Evolutionary conservation across 352 stramenopile species (phyloP).

Genomic region (Elongisporangium anandrum): DNA sequence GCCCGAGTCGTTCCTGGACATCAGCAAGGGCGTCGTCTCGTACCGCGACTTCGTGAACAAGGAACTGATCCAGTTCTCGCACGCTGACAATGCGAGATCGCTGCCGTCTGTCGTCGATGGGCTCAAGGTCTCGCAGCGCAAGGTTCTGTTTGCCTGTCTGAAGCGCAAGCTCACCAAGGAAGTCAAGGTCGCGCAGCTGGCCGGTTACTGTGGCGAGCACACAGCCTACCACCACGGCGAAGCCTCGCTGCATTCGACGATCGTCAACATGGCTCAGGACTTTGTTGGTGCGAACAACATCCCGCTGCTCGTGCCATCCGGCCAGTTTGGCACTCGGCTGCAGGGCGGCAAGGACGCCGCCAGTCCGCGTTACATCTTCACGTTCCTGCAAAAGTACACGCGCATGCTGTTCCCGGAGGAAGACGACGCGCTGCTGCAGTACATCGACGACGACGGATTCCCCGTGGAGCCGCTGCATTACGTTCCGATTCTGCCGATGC

Average conservation of each 20-base stretch:
- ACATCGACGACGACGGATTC: conserved; percentile 98
- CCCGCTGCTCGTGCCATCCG: conserved; percentile 94
- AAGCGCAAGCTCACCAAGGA: conserved; percentile 98
- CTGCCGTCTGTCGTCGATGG: conserved; percentile 96
- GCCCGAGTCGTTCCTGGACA: conserved; percentile 92
- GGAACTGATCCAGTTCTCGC: conserved; percentile 98
- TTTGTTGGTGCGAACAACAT: conserved; percentile 99
- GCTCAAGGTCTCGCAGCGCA: conserved; percentile 97
- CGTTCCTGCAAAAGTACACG: conserved; percentile 94
- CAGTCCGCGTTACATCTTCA: conserved; percentile 99
- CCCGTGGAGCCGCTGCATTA: conserved; percentile 98
- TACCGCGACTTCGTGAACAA: conserved; percentile 98
- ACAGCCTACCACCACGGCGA: conserved; percentile 99
- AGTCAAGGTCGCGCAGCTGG: conserved; percentile 99
- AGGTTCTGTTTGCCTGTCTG: conserved; percentile 97
- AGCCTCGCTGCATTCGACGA: conserved; percentile 95
- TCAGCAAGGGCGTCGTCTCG: conserved; percentile 82
- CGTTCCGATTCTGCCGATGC: conserved; percentile 94
- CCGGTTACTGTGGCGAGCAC: conserved; percentile 96
- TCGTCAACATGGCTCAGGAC: conserved; percentile 99
- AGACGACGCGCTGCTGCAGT: conserved; percentile 96
- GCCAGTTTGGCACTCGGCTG: conserved; percentile 98
- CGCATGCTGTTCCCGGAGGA: conserved; percentile 97
- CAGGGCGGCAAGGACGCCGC: conserved; percentile 98
- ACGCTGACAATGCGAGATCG: conserved; percentile 95